phyloP scores from a whole-genome alignment of 108 stramenopile species.

The Pseudonitzschia pungens region DNA sequence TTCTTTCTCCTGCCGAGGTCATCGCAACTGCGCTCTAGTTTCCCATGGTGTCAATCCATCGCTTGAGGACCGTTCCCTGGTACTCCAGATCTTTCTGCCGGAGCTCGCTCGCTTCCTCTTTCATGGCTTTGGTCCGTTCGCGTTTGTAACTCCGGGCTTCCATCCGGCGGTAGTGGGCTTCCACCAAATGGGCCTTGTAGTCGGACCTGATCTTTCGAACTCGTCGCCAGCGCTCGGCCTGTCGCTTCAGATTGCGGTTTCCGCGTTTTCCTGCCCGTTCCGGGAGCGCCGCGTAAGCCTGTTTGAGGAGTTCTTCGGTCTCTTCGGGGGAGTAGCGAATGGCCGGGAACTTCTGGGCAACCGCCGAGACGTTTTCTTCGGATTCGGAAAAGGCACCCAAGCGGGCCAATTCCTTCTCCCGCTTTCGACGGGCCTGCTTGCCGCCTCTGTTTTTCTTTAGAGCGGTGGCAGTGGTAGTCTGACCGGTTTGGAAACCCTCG shows the following conservation, averaged over 20 bases:
- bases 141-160: slow-evolving; percentile 54
- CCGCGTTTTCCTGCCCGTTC: slow-evolving; percentile 72
- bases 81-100: slow-evolving; percentile 56
- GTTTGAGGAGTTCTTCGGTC: slow-evolving; percentile 70
- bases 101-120: slow-evolving; percentile 43
- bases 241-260: slow-evolving; percentile 66
- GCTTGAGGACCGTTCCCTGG: slow-evolving; percentile 59
- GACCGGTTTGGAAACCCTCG: slow-evolving; percentile 82
- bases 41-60: slow-evolving; percentile 44
- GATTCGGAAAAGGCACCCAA: slow-evolving; percentile 24
- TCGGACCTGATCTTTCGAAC: slow-evolving; percentile 59
- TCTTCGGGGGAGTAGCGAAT: slow-evolving; percentile 80
- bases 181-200: slow-evolving; percentile 55
- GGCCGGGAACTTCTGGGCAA: slow-evolving; percentile 51
- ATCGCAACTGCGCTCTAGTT: too few species aligned
- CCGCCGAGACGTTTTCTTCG: slow-evolving; percentile 12
- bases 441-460: slow-evolving; percentile 62
- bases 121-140: slow-evolving; percentile 42
- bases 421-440: slow-evolving; percentile 48
- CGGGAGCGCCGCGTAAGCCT: slow-evolving; percentile 75
- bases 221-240: slow-evolving; percentile 54
- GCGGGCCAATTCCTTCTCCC: slow-evolving; percentile 43
- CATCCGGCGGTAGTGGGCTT: slow-evolving; percentile 68
- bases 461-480: slow-evolving; percentile 45
- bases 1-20: too few species aligned